Conservation (phyloP, 2,329 filamentous ascomycete species). For the Macrophomina pseudophaseolina region DNA sequence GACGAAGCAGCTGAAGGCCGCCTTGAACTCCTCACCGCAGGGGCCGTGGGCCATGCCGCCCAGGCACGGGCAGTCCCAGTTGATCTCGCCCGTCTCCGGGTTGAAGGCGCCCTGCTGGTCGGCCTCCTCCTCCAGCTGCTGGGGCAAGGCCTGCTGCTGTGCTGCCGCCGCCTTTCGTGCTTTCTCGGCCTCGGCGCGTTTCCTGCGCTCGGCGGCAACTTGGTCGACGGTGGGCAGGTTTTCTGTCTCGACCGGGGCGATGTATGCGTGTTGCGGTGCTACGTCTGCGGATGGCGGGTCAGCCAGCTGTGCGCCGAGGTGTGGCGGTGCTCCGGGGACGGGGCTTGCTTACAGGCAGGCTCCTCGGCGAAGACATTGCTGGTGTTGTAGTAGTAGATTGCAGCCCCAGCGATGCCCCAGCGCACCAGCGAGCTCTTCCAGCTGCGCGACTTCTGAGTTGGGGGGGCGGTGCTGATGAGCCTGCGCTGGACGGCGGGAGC, state of each 20-base stretch:
- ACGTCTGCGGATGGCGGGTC: constrained; percentile 32
- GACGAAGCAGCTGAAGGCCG: constrained; percentile 98
- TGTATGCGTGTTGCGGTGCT: constrained; percentile 42
- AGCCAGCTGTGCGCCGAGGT: background rate
- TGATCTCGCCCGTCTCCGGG: constrained; percentile 98
- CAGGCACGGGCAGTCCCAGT: constrained; percentile 98
- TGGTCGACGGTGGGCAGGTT: constrained; percentile 51
- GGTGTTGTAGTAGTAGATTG: constrained; percentile 94
- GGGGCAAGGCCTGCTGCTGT: constrained; percentile 43
- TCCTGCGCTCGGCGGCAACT: constrained; percentile 47
- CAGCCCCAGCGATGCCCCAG: constrained; percentile 75
- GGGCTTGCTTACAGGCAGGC: constrained; percentile 61
- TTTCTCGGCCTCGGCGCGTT: constrained; percentile 37
- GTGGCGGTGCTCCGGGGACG: background rate
- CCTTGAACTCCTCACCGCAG: constrained; percentile 93
- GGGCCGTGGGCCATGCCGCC: constrained; percentile 97
- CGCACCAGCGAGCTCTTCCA: constrained; percentile 79
- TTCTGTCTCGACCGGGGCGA: constrained; percentile 42
- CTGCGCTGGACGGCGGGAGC: constrained; percentile 46
- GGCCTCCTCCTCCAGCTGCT: constrained; percentile 78
- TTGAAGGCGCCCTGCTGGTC: constrained; percentile 92
- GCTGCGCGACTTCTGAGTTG: constrained; percentile 71
- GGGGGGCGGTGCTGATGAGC: constrained; percentile 63
- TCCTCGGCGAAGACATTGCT: constrained; percentile 86
- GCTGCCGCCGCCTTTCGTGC: constrained; percentile 20